Percentiles rank a stretch among this genome's conserved stretches.
Conservation (phyloP, 2,329 filamentous ascomycete species). For the Penicillium italicum region DNA sequence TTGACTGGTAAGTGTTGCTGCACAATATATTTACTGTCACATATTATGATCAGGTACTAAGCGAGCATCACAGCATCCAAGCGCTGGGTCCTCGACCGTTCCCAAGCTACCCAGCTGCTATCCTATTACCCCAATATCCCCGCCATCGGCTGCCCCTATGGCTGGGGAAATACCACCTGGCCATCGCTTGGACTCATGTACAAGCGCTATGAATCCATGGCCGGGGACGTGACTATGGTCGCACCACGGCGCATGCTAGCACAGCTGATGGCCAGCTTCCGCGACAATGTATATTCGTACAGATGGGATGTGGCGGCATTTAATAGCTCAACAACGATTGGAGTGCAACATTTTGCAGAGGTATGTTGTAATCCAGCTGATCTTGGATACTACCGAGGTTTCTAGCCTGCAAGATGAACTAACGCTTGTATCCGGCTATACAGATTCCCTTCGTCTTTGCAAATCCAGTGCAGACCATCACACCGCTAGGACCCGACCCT, state of each 20-base stretch:
- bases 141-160: conserved; percentile 47
- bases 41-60: conserved; percentile 12
- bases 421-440: background rate
- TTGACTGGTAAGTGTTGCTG: conserved; percentile 19
- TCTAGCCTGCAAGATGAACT: background rate
- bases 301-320: conserved; percentile 31
- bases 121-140: conserved; percentile 52
- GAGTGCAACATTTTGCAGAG: conserved; percentile 33
- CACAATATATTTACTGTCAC: background rate
- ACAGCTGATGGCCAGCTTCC: conserved; percentile 22
- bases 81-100: conserved; percentile 27
- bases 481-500: conserved; percentile 24
- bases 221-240: conserved; percentile 29
- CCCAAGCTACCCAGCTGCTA: conserved; percentile 40
- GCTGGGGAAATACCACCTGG: conserved; percentile 34
- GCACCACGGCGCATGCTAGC: conserved; percentile 30
- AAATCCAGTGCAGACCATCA: conserved; percentile 31
- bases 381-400: background rate
- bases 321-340: conserved; percentile 26
- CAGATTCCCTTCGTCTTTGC: conserved; percentile 35
- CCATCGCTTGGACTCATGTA: conserved; percentile 26
- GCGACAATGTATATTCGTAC: conserved; percentile 25
- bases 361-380: conserved; percentile 11
- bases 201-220: conserved; percentile 32
- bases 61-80: conserved; percentile 19